Conservation (phyloP, 2,329 filamentous ascomycete species). For the Epichloe aotearoae region DNA sequence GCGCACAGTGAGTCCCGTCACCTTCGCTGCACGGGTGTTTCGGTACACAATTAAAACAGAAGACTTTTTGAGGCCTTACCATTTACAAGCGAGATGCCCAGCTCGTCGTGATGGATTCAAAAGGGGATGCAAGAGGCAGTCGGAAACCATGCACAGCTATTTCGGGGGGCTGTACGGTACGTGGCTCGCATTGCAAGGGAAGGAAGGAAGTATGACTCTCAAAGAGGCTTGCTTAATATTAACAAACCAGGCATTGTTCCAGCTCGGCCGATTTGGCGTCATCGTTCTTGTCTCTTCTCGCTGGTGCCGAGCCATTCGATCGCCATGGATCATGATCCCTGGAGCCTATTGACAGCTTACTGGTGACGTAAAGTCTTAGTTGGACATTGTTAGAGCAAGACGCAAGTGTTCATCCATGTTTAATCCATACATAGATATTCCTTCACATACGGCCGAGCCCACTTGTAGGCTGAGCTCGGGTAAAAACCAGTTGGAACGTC, state of each 20-base stretch:
- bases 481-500: not conserved
- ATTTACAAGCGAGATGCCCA: not conserved
- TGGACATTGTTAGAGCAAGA: too few relatives aligned
- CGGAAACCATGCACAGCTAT: not conserved
- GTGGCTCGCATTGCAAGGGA: too few relatives aligned
- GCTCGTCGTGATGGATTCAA: not conserved
- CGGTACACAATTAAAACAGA: not conserved
- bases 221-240: not conserved
- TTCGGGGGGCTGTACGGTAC: not conserved
- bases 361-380: not conserved
- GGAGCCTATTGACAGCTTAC: not conserved
- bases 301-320: not conserved
- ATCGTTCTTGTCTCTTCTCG: not conserved
- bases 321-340: not conserved
- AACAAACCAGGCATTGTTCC: not conserved
- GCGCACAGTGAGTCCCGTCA: not conserved
- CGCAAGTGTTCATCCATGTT: too few relatives aligned
- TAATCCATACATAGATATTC: too few relatives aligned
- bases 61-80: not conserved
- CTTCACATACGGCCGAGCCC: too few relatives aligned
- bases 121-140: not conserved
- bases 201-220: too few relatives aligned
- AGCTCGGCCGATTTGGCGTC: not conserved
- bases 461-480: too few relatives aligned
- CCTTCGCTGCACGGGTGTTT: not conserved